Percentiles rank a stretch among this genome's conserved stretches.
These are phyloP conservation scores for Populus pruinosa DNA, from an alignment of 345 rosid genomes.

Conservation along the genomic window DNA sequence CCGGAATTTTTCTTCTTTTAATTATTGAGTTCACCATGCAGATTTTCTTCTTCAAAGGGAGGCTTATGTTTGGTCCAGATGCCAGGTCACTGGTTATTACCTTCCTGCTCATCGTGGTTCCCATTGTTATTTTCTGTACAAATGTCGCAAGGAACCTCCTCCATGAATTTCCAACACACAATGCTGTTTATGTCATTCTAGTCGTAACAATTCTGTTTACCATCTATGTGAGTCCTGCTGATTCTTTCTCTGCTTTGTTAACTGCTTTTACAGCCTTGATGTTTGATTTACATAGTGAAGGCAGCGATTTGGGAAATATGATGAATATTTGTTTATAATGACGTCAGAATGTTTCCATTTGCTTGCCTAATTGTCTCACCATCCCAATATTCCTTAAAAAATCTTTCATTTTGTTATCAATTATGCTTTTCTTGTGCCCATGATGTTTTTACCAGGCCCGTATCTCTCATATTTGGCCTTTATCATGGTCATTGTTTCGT, in stretches of 20 bases:
- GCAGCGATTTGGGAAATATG: background rate
- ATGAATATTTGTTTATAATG: background rate
- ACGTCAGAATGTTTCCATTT: background rate
- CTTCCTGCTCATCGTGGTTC: conserved; percentile 43
- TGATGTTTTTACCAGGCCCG: too few relatives aligned
- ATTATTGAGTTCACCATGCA: conserved; percentile 19
- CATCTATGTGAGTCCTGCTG: conserved; percentile 41
- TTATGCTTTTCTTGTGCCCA: background rate
- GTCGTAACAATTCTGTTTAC: conserved; percentile 39
- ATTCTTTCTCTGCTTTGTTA: background rate
- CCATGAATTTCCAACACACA: conserved; percentile 24
- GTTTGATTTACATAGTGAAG: background rate
- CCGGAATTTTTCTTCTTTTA: conserved; percentile 5
- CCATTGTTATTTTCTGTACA: conserved; percentile 43
- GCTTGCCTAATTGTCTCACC: background rate
- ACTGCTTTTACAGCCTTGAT: background rate
- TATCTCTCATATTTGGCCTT: background rate
- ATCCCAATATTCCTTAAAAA: background rate
- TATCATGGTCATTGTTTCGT: background rate
- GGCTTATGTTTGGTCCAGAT: conserved; percentile 54
- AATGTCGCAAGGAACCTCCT: conserved; percentile 41
- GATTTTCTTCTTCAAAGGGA: conserved; percentile 44
- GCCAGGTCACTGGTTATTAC: conserved; percentile 43
- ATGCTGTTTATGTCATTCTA: conserved; percentile 37
- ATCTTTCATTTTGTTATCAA: background rate